Evolutionary conservation across 2,329 filamentous ascomycete genomes (phyloP).

Genomic region (Pseudogymnoascus sp.): DNA sequence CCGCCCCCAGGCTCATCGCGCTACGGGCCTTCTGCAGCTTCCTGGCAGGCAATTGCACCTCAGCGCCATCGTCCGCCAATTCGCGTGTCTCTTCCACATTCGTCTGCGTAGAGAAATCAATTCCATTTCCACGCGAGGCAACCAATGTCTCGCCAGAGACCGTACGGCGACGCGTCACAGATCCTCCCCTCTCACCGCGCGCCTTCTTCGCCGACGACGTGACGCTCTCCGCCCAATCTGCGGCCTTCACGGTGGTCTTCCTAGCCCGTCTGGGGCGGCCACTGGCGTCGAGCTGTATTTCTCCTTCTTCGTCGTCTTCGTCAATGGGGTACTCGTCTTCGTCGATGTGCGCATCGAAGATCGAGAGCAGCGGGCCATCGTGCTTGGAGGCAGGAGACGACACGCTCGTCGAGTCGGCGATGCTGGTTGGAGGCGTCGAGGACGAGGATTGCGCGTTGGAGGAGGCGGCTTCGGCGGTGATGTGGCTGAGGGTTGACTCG

Average conservation of each 20-base stretch:
- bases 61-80: constrained; percentile 33
- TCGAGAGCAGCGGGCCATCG: constrained; percentile 20
- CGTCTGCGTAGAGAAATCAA: constrained; percentile 21
- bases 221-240: neutral
- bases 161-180: constrained; percentile 34
- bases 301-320: neutral
- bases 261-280: constrained; percentile 23
- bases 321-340: neutral
- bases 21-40: constrained; percentile 31
- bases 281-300: neutral
- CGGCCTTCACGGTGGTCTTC: constrained; percentile 43
- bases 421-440: constrained; percentile 59
- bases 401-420: constrained; percentile 54
- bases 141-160: constrained; percentile 34
- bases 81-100: constrained; percentile 23
- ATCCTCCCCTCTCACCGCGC: constrained; percentile 3
- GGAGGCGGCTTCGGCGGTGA: constrained; percentile 22
- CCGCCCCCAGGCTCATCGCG: constrained; percentile 14
- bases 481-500: constrained; percentile 22
- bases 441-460: constrained; percentile 25
- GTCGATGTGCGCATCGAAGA: constrained; percentile 15
- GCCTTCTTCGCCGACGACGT: constrained; percentile 2
- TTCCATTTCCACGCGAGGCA: constrained; percentile 25
- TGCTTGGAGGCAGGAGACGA: constrained; percentile 35
- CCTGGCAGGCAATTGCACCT: constrained; percentile 39